phyloP scores from a whole-genome alignment of 2,329 filamentous ascomycete species.

The Ceratocystis albifundus region DNA sequence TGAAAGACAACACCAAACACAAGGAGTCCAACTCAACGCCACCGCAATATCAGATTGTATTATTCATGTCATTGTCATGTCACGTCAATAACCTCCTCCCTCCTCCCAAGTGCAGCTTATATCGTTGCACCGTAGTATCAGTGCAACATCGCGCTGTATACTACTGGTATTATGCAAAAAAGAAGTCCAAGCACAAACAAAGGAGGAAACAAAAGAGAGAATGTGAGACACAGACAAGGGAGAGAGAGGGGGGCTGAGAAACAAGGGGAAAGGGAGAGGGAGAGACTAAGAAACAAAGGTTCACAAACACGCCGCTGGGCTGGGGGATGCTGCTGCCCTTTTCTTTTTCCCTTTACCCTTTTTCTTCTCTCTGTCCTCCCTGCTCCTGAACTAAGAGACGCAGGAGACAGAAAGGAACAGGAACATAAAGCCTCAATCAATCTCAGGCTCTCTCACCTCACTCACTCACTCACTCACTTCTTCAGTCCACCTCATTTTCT shows the following conservation, averaged over 20 bases:
- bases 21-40: not conserved
- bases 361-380: not conserved
- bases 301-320: no score
- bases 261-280: not conserved
- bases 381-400: no score
- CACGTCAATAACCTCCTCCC: not conserved
- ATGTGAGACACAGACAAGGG: not conserved
- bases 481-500: not conserved
- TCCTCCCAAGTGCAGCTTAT: not conserved
- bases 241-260: not conserved
- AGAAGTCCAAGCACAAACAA: conserved; percentile 1
- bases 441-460: not conserved
- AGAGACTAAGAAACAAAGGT: conserved; percentile 1
- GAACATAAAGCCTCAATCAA: not conserved
- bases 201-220: not conserved
- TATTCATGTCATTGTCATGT: conserved; percentile 9
- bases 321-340: no score
- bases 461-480: not conserved
- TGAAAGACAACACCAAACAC: not conserved
- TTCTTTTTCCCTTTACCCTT: not conserved
- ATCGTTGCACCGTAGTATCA: not conserved
- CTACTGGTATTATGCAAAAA: not conserved
- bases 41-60: conserved; percentile 1
- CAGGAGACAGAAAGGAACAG: no score
- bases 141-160: not conserved